Evolutionary conservation across 352 stramenopile species (phyloP).

Genomic region (Phytopythium cucurbitacearum): DNA sequence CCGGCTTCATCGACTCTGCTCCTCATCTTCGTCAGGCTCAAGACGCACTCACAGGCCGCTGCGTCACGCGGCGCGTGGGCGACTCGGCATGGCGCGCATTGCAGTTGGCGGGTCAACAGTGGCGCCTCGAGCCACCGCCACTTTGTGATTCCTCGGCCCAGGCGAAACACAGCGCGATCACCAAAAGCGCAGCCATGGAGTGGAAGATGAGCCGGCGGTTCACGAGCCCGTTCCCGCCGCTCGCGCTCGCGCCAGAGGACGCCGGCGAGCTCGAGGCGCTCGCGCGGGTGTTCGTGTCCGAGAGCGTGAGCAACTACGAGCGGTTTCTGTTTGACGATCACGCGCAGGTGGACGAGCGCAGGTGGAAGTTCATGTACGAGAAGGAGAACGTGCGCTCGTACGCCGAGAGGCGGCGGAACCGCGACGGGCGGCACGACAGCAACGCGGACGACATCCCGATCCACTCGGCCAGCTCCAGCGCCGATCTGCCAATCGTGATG

Average conservation of each 20-base stretch:
- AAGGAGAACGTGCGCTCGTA: constrained; percentile 24
- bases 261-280: constrained; percentile 17
- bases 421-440: constrained; percentile 7
- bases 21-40: neutral
- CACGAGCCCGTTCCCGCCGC: constrained; percentile 28
- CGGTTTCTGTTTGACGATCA: constrained; percentile 7
- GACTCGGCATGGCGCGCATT: no score
- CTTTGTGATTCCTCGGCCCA: no score
- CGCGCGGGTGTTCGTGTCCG: constrained; percentile 19
- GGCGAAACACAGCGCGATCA: no score
- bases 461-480: constrained; percentile 6
- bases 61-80: no score
- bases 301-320: constrained; percentile 33
- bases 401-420: constrained; percentile 10
- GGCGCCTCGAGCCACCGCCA: no score
- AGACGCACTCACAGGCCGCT: no score
- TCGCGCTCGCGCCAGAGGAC: constrained; percentile 19
- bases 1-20: neutral
- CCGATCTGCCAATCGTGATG: constrained; percentile 14
- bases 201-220: constrained; percentile 14
- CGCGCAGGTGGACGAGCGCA: constrained; percentile 15
- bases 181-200: no score
- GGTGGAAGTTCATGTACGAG: constrained; percentile 30
- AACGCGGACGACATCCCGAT: constrained; percentile 9
- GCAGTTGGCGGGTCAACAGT: no score